Base-by-base conservation (phyloP, 306 rosid genomes). In the Lithocarpus polystachyus region DNA sequence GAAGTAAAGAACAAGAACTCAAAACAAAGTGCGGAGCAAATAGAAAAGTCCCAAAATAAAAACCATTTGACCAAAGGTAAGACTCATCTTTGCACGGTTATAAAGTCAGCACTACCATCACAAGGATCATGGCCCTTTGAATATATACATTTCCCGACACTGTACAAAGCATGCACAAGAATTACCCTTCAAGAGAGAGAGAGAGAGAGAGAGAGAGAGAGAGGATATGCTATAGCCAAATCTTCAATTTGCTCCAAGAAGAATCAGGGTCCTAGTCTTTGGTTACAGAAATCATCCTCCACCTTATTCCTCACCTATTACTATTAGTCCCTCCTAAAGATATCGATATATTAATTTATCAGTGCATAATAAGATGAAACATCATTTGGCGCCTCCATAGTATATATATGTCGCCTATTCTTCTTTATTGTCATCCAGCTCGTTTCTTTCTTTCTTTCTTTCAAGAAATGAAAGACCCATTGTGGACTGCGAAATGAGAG, bases 401-500 rank as follows among this genome's bases (percentile, higher is more conserved):
- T 51, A 17, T 75, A 22, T 53, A 48, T 48, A 48, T 12, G 53
- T 48, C 12, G 53, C 5, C 14, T 31, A 48, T 31, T 80, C 55
- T 31, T 73, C 48, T 48, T 57, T 7, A 74, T 23, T 26, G 14
- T 19, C 43, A 22, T 20, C 35, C 65, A 23, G 33, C 19, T 12
- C 5, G 53, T 26, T 61, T 71, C 48, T 23, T 60, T 12, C 29
- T 18, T 56, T 20, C 53, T 20, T 52, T 15, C 37, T n/a, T 43
- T 84, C 82, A 86, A 54, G 90, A 79, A 65, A 89, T 80, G 83
- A 89, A 89, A 71, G 91, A 74, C 68, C 80, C 91, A 76, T 77
- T 87, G 77, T 86, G 89, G 22, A 81, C 86, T 52, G 88, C 75
- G 59, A 84, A 86, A 77, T 86, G 82, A 43, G 89, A 71, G 65